Evolutionary conservation across 148 eudicot genomes (phyloP), one percentile per base, ranked within the genome.

Genomic region (Fallopia convolvulus): DNA sequence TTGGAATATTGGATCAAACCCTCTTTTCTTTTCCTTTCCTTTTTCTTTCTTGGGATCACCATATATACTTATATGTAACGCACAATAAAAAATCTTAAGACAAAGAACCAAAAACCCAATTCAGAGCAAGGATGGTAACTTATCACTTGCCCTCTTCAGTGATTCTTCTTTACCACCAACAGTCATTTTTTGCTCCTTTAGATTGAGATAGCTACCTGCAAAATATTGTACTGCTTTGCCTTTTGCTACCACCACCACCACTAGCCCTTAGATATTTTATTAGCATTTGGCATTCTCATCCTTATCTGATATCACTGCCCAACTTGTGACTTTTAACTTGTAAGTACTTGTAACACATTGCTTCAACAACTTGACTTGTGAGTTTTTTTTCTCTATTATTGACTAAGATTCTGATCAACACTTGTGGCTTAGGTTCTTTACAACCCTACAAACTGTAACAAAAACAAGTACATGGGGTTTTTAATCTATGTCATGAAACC

Each of bases 61-160:
- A 68, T 68, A 36, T 1, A 26, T 6, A 66, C 47, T 32, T 33
- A 66, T 66, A 5, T 33, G n/a, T 44, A 44, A 58, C 15, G 72
- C 20, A 32, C 20, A 32, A 32, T 32, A 66, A 66, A 66, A 15
- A 39, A 39, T 26, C 70, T 61, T 11, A n/a, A n/a, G 39, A 68
- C 20, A 68, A 68, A 68, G 9, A 68, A 68, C 21, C 72, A 33
- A 68, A 8, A 30, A 68, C 9, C 46, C 46, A 68, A 32, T 68
- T 68, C 70, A 33, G 18, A 65, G 70, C 3, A 32, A 23, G 32
- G 72, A 68, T 68, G 72, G 44, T 17, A 68, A 68, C 72, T 15
- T 68, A 68, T 68, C 72, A 68, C 72, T 68, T 68, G 72, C 72
- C 20, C 72, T 68, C 72, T 68, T 68, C 72, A 68, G 46, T 68